phyloP scores from a whole-genome alignment of 805 yeast species.

The Nakazawaea pomicola region DNA sequence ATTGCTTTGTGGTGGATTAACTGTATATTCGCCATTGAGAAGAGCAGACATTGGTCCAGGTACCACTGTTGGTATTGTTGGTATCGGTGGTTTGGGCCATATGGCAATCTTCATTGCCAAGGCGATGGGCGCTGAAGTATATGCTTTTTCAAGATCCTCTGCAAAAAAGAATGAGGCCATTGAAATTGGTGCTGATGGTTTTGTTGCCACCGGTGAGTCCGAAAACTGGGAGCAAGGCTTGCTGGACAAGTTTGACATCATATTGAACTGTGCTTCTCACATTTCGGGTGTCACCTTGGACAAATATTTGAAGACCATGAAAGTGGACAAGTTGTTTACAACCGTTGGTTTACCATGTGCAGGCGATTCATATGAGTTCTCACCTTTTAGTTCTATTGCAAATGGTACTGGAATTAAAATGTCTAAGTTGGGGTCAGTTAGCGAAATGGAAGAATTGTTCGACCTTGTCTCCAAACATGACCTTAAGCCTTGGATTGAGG shows the following conservation, averaged over 20 bases:
- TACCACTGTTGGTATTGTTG: slow-evolving; percentile 46
- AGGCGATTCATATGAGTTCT: slow-evolving; percentile 24
- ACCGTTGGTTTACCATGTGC: slow-evolving; percentile 32
- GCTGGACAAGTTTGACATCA: slow-evolving; percentile 35
- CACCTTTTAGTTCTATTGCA: slow-evolving; percentile 30
- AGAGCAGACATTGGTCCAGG: slow-evolving; percentile 41
- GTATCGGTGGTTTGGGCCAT: slow-evolving; percentile 56
- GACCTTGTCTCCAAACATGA: slow-evolving; percentile 40
- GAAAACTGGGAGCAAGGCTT: slow-evolving; percentile 32
- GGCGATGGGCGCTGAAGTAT: slow-evolving; percentile 57
- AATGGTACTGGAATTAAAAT: slow-evolving; percentile 25
- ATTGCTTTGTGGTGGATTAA: slow-evolving; percentile 52
- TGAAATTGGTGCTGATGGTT: slow-evolving; percentile 48
- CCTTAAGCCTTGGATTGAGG: slow-evolving; percentile 49
- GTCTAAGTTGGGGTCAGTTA: slow-evolving; percentile 37
- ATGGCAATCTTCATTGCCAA: slow-evolving; percentile 52
- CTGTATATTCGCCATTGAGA: slow-evolving; percentile 45
- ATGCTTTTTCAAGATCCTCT: slow-evolving; percentile 47
- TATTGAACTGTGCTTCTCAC: slow-evolving; percentile 45
- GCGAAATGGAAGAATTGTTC: slow-evolving; percentile 43
- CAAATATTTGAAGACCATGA: slow-evolving; percentile 22
- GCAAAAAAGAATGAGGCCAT: slow-evolving; percentile 44
- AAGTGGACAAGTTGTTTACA: slow-evolving; percentile 28
- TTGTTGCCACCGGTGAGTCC: slow-evolving; percentile 49
- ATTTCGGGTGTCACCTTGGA: slow-evolving; percentile 25